Conservation (phyloP, 2,329 filamentous ascomycete genomes). For the Truncatella angustata region DNA sequence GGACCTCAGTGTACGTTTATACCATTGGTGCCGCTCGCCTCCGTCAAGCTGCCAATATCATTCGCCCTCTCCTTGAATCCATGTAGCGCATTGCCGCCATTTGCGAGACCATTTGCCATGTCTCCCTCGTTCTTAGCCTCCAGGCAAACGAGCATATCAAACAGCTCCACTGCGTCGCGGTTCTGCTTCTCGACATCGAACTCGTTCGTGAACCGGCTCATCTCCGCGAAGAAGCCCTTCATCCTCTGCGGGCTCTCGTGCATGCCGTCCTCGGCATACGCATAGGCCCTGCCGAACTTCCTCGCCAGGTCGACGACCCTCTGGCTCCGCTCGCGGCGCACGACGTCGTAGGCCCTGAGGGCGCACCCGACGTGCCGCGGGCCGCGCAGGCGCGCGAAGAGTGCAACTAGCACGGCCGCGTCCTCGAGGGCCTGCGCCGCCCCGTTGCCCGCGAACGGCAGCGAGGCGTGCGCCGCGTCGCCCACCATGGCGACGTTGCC, state of each 20-base stretch:
- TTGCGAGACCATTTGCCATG: background rate
- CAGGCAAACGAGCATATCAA: slow-evolving; percentile 8
- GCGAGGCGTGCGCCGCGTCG: slow-evolving; percentile 32
- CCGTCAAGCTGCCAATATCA: background rate
- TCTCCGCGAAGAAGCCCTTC: slow-evolving; percentile 24
- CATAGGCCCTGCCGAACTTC: slow-evolving; percentile 26
- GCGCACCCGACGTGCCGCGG: slow-evolving; percentile 17
- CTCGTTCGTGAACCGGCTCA: slow-evolving; percentile 28
- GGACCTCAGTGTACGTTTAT: background rate
- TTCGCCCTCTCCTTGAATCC: background rate
- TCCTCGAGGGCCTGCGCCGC: slow-evolving; percentile 37
- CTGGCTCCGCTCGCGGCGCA: slow-evolving; percentile 28
- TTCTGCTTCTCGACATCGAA: slow-evolving; percentile 29
- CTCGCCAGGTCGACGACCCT: slow-evolving; percentile 28
- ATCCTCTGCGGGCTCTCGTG: slow-evolving; percentile 27
- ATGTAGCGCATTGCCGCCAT: background rate
- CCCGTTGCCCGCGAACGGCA: slow-evolving; percentile 34
- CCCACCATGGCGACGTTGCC: slow-evolving; percentile 28
- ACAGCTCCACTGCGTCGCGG: slow-evolving; percentile 17
- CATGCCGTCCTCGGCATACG: slow-evolving; percentile 25
- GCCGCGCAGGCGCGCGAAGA: slow-evolving; percentile 19
- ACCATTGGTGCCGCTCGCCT: background rate
- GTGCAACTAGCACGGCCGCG: slow-evolving; percentile 25
- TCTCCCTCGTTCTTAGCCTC: background rate
- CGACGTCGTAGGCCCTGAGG: slow-evolving; percentile 26